A percentile compares a stretch with the other conserved stretches of the same genome.
Evolutionary conservation across 495 filamentous ascomycete species (phyloP).

Genomic region (Ascodesmis nigricans): DNA sequence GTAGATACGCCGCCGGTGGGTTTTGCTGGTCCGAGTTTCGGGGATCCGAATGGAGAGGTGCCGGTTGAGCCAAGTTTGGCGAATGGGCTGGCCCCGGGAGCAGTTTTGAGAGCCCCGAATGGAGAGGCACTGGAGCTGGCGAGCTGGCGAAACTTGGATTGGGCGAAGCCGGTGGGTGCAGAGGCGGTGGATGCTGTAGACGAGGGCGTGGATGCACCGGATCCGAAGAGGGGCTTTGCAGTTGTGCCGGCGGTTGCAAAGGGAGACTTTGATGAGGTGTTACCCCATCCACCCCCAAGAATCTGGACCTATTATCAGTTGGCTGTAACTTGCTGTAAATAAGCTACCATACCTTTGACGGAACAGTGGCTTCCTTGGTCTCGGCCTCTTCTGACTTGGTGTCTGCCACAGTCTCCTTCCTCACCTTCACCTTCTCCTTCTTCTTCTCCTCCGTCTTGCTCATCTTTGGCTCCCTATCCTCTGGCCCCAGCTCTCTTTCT

Average conservation of each 20-base stretch:
- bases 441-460: conserved; percentile 17
- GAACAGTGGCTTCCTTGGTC: not conserved
- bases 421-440: not conserved
- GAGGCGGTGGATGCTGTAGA: not conserved
- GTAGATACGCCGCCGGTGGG: too few relatives aligned
- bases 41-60: conserved; percentile 1
- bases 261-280: conserved; percentile 19
- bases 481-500: conserved; percentile 15
- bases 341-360: too few relatives aligned
- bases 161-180: conserved; percentile 28
- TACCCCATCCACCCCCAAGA: conserved; percentile 20
- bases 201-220: conserved; percentile 7
- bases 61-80: conserved; percentile 2
- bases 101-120: conserved; percentile 14
- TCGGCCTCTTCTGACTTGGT: not conserved
- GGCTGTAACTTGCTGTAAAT: conserved; percentile 7
- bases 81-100: too few relatives aligned
- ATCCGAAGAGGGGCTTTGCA: conserved; percentile 16
- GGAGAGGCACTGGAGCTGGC: conserved; percentile 15
- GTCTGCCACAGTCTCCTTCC: conserved; percentile 1
- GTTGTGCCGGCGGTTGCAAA: conserved; percentile 16
- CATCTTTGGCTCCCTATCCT: conserved; percentile 18
- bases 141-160: conserved; percentile 31
- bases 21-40: too few relatives aligned
- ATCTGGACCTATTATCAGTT: conserved; percentile 11